Percentiles rank a stretch among this genome's conserved stretches.
phyloP scores from a whole-genome alignment of 2,329 filamentous ascomycete genomes.

The Colletotrichum costaricense region DNA sequence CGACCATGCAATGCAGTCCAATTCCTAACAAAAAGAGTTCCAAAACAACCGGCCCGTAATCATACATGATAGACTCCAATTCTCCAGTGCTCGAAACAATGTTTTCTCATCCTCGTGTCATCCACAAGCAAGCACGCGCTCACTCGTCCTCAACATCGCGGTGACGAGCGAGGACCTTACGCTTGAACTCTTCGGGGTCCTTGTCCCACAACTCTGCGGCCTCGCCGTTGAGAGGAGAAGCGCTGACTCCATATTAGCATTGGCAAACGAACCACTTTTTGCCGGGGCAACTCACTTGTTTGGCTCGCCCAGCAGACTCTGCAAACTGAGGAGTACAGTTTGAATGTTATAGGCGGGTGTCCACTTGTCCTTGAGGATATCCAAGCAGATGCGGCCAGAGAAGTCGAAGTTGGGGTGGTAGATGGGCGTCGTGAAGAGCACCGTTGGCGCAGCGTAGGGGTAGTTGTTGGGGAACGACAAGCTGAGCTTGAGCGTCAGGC shows the following conservation, averaged over 20 bases:
- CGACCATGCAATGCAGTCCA: constrained; percentile 45
- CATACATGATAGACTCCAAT: constrained; percentile 55
- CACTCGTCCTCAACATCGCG: constrained; percentile 74
- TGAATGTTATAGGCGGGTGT: constrained; percentile 97
- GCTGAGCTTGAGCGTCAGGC: constrained; percentile 89
- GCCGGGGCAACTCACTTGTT: constrained; percentile 81
- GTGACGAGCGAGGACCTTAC: constrained; percentile 73
- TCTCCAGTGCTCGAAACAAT: constrained; percentile 46
- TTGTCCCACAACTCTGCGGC: constrained; percentile 97
- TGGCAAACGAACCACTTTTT: background rate
- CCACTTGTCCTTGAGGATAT: constrained; percentile 99
- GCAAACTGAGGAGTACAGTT: constrained; percentile 90
- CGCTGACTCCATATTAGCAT: constrained; percentile 61
- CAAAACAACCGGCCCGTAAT: constrained; percentile 39
- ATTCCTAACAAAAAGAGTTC: constrained; percentile 46
- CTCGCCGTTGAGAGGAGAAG: constrained; percentile 94
- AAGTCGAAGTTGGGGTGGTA: constrained; percentile 99
- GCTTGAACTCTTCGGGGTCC: constrained; percentile 87
- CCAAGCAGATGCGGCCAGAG: constrained; percentile 94
- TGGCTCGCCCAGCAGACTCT: constrained; percentile 94
- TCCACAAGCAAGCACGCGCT: constrained; percentile 21
- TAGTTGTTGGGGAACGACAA: constrained; percentile 94
- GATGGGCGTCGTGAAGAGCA: constrained; percentile 98
- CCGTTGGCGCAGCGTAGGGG: constrained; percentile 89
- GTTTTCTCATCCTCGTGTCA: constrained; percentile 1